phyloP scores from a whole-genome alignment of 257 asterid genomes.

The Solanum paucissectum region DNA sequence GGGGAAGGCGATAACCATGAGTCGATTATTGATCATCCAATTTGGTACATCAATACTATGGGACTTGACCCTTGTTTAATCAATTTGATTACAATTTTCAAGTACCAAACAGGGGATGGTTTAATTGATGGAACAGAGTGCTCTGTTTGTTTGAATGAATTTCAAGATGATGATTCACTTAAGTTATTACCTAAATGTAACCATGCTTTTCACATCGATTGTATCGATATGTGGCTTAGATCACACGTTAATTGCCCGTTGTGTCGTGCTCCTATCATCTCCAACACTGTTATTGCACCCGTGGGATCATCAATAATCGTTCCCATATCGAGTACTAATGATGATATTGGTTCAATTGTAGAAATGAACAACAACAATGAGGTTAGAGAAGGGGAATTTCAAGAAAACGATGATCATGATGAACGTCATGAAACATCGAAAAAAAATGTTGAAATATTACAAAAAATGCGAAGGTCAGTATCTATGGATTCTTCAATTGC shows the following conservation, averaged over 20 bases:
- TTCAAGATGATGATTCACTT: slow-evolving; percentile 9
- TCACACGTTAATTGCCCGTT: slow-evolving; percentile 11
- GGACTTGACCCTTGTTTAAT: background rate
- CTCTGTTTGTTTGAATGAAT: slow-evolving; percentile 6
- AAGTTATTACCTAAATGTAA: slow-evolving; percentile 4
- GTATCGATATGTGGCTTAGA: slow-evolving; percentile 10
- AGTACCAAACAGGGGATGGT: background rate
- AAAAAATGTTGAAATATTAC: background rate
- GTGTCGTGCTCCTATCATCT: slow-evolving; percentile 9
- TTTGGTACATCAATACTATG: background rate
- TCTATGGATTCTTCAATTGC: slow-evolving; percentile 1
- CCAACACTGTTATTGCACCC: background rate
- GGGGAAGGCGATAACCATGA: background rate
- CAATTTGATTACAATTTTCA: background rate
- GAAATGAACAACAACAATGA: background rate
- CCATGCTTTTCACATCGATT: slow-evolving; percentile 10
- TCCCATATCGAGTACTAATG: background rate
- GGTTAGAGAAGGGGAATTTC: background rate
- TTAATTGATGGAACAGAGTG: slow-evolving; percentile 8
- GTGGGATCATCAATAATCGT: background rate
- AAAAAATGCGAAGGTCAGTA: background rate
- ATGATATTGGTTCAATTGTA: background rate
- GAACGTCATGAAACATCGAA: background rate
- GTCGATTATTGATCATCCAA: background rate
- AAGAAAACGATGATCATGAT: background rate